These are phyloP conservation scores for Chlorokybus atmophyticus DNA, from an alignment of 139 green algal genomes.

Conservation along the genomic window DNA sequence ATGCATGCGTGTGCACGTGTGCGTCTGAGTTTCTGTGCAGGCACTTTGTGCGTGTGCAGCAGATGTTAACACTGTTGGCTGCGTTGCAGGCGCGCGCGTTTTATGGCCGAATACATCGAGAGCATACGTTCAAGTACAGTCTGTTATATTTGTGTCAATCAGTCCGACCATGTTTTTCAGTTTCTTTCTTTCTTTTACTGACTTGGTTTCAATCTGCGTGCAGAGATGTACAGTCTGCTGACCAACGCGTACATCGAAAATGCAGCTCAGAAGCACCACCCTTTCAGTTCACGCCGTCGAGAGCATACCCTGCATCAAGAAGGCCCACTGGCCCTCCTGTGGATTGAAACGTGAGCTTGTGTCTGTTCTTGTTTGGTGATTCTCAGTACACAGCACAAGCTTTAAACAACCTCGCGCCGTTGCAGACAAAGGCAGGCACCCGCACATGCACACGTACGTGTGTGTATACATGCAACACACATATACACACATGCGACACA, in stretches of 20 bases:
- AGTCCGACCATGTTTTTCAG: neutral
- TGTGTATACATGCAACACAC: too few species aligned
- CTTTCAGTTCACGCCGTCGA: constrained; percentile 94
- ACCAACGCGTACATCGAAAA: constrained; percentile 97
- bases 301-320: constrained; percentile 72
- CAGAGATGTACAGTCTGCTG: constrained; percentile 98
- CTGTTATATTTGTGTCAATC: neutral
- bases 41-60: too few species aligned
- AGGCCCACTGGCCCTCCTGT: constrained; percentile 91
- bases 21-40: too few species aligned
- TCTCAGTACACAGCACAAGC: neutral
- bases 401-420: too few species aligned
- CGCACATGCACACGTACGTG: too few species aligned
- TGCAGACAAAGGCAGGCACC: too few species aligned
- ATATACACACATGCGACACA: too few species aligned
- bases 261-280: constrained; percentile 33
- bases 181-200: too few species aligned
- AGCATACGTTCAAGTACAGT: constrained; percentile 95
- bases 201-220: neutral
- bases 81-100: constrained; percentile 76
- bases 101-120: constrained; percentile 98
- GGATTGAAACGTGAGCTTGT: constrained; percentile 59
- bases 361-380: constrained; percentile 13
- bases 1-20: too few species aligned
- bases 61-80: too few species aligned